Percentiles rank a stretch among this genome's conserved stretches.
phyloP scores from a whole-genome alignment of 2,329 filamentous ascomycete species.

The Aspergillus neotritici region DNA sequence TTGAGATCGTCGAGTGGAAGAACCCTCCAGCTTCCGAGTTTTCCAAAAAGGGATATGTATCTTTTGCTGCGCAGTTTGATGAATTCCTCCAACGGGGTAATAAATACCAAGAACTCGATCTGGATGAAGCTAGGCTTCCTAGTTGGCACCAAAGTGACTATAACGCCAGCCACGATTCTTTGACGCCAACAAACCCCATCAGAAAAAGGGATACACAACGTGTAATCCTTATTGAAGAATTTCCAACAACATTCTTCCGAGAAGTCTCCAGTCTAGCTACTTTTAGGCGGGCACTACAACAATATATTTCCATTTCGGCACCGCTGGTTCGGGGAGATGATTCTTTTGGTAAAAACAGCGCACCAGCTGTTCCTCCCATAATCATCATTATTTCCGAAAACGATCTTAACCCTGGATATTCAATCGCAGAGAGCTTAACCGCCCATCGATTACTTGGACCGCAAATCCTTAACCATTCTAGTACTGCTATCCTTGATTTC shows the following conservation, averaged over 20 bases:
- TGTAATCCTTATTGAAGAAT: constrained; percentile 73
- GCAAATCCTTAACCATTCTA: constrained; percentile 75
- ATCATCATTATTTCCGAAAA: constrained; percentile 92
- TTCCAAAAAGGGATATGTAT: constrained; percentile 58
- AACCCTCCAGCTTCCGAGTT: constrained; percentile 65
- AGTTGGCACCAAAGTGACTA: too few relatives aligned
- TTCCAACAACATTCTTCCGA: constrained; percentile 67
- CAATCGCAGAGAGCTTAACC: constrained; percentile 85
- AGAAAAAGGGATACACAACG: constrained; percentile 32
- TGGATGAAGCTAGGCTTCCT: constrained; percentile 14
- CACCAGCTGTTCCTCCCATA: constrained; percentile 59
- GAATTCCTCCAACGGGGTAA: constrained; percentile 82
- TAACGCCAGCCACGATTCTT: too few relatives aligned
- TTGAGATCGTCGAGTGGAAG: constrained; percentile 81
- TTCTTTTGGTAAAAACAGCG: constrained; percentile 13
- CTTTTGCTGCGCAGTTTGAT: constrained; percentile 75
- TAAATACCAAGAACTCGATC: constrained; percentile 68
- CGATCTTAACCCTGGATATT: constrained; percentile 74
- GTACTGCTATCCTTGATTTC: constrained; percentile 78
- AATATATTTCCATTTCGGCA: constrained; percentile 65
- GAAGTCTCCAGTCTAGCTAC: constrained; percentile 60
- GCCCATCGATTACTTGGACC: constrained; percentile 83
- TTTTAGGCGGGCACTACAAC: constrained; percentile 69
- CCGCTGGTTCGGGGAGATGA: constrained; percentile 40
- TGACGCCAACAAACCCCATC: too few relatives aligned